Percentiles rank a stretch among this genome's conserved stretches.
Evolutionary conservation across 306 rosid genomes (phyloP).

Genomic region (Casuarina cunninghamiana): DNA sequence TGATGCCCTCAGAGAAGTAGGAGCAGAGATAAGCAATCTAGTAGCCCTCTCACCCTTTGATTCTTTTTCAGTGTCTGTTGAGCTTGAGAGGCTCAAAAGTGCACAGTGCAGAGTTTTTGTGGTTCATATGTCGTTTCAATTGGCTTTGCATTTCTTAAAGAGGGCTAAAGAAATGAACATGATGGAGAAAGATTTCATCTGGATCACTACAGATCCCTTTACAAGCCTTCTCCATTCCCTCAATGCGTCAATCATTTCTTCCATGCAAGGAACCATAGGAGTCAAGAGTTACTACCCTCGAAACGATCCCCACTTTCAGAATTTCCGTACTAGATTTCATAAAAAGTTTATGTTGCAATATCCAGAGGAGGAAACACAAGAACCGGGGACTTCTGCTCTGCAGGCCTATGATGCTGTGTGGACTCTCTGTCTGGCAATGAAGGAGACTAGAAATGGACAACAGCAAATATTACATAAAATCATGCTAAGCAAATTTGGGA

Average conservation of each 20-base stretch:
- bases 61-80: constrained; percentile 36
- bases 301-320: neutral
- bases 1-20: constrained; percentile 27
- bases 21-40: constrained; percentile 25
- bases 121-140: constrained; percentile 37
- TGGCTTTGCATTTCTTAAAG: constrained; percentile 39
- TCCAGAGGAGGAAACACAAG: constrained; percentile 36
- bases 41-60: constrained; percentile 37
- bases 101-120: constrained; percentile 41
- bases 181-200: constrained; percentile 51
- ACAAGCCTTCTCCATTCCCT: constrained; percentile 54
- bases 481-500: constrained; percentile 27
- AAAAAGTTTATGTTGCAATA: constrained; percentile 29
- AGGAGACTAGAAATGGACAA: constrained; percentile 14
- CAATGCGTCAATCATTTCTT: constrained; percentile 39
- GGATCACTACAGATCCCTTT: constrained; percentile 54
- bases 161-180: constrained; percentile 43
- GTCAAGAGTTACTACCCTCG: constrained; percentile 38
- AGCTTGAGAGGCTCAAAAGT: constrained; percentile 41
- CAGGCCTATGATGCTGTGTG: constrained; percentile 53
- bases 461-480: constrained; percentile 32
- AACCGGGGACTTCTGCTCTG: constrained; percentile 45
- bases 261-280: constrained; percentile 57
- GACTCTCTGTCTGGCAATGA: constrained; percentile 39
- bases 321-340: constrained; percentile 30